These are phyloP conservation scores for Tardiomyces depauwii DNA, from an alignment of 1,139 yeast genomes.

Conservation along the genomic window DNA sequence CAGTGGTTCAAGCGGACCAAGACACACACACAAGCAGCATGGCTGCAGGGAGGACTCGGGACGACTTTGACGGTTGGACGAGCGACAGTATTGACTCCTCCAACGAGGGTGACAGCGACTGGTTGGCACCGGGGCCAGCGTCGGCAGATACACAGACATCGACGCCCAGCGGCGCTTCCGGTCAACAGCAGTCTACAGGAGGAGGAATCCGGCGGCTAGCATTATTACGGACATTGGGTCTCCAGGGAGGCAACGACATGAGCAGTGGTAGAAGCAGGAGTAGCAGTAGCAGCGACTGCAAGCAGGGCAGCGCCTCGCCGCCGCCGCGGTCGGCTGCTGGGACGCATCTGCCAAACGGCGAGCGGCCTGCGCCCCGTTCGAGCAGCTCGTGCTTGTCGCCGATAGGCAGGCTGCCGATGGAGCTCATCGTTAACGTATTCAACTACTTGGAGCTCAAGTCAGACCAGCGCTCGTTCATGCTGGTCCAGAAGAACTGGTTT, in stretches of 20 bases:
- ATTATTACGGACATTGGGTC: neutral
- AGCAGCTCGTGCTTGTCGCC: slow-evolving; percentile 25
- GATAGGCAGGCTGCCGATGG: slow-evolving; percentile 62
- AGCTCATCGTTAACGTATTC: slow-evolving; percentile 60
- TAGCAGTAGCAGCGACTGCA: neutral
- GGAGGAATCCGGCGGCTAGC: neutral
- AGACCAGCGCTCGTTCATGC: slow-evolving; percentile 57
- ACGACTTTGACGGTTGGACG: neutral
- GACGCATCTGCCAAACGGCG: neutral
- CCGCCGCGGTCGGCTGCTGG: neutral
- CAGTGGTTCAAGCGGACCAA: no score
- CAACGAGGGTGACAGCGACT: neutral
- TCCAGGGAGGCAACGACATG: neutral
- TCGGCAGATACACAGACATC: neutral
- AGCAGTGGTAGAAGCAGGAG: neutral
- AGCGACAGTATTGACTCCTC: neutral
- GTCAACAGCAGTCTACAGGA: neutral
- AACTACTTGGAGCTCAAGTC: slow-evolving; percentile 49
- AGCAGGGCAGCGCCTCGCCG: neutral
- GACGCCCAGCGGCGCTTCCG: neutral
- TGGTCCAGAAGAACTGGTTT: slow-evolving; percentile 80
- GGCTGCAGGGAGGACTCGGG: neutral
- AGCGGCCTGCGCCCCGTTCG: no score
- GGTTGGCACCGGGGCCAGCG: neutral
- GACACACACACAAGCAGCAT: neutral